These are phyloP conservation scores for Neonectria punicea DNA, from an alignment of 2,329 filamentous ascomycete species.

Conservation along the genomic window DNA sequence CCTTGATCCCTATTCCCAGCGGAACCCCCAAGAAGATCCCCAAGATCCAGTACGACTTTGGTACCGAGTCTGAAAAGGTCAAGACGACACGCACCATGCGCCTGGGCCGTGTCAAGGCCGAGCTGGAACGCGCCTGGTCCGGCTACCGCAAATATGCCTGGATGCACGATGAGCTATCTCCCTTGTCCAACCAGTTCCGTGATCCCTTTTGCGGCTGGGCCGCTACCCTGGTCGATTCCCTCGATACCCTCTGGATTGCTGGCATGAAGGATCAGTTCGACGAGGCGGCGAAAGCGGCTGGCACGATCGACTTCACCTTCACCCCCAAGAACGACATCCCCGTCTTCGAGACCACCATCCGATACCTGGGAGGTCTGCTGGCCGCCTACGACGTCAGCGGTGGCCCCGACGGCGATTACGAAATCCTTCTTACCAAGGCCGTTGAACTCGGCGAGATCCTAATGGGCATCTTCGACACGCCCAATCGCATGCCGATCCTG, in stretches of 20 bases:
- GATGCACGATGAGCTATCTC: slow-evolving; percentile 86
- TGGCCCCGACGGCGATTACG: slow-evolving; percentile 64
- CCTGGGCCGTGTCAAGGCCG: slow-evolving; percentile 73
- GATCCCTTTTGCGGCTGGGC: slow-evolving; percentile 95
- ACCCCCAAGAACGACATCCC: slow-evolving; percentile 75
- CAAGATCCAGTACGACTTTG: slow-evolving; percentile 79
- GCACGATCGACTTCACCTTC: slow-evolving; percentile 84
- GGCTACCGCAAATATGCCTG: slow-evolving; percentile 85
- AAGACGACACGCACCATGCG: slow-evolving; percentile 73
- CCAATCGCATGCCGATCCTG: slow-evolving; percentile 89
- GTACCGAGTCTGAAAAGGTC: slow-evolving; percentile 68
- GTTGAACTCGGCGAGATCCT: slow-evolving; percentile 82
- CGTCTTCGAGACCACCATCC: slow-evolving; percentile 92
- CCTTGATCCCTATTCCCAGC: slow-evolving; percentile 80
- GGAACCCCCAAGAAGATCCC: slow-evolving; percentile 77
- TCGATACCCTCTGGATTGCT: slow-evolving; percentile 91
- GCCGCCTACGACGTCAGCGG: slow-evolving; percentile 88
- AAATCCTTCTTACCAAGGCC: slow-evolving; percentile 79
- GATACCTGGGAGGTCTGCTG: slow-evolving; percentile 87
- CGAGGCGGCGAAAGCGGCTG: slow-evolving; percentile 76
- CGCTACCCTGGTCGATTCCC: slow-evolving; percentile 83
- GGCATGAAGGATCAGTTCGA: slow-evolving; percentile 82
- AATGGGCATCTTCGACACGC: slow-evolving; percentile 88
- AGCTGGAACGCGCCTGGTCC: slow-evolving; percentile 82
- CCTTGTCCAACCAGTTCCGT: slow-evolving; percentile 72